Percentiles rank a stretch among this genome's conserved stretches.
phyloP scores from a whole-genome alignment of 352 stramenopile genomes.

The Halophytophthora polymorphica region DNA sequence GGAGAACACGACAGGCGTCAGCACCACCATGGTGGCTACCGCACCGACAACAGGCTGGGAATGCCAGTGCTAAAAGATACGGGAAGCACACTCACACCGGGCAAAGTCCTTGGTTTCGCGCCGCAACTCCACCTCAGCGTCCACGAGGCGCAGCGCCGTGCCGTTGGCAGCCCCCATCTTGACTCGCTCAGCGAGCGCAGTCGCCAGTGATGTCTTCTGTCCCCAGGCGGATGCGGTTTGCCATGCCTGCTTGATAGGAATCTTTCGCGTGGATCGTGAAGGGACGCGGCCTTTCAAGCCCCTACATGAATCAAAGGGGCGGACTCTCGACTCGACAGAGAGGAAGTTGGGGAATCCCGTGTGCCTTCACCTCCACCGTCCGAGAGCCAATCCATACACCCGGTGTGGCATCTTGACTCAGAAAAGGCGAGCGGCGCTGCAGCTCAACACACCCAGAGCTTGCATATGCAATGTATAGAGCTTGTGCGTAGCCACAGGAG shows the following conservation, averaged over 20 bases:
- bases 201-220: not conserved
- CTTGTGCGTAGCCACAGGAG: no score
- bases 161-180: slow-evolving; percentile 54
- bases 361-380: no score
- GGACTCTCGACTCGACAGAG: not conserved
- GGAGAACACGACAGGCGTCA: not conserved
- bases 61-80: no score
- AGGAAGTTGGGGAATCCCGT: no score
- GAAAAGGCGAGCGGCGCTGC: no score
- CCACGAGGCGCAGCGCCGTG: slow-evolving; percentile 46
- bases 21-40: no score
- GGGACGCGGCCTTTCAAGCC: slow-evolving; percentile 7
- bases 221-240: no score
- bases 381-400: not conserved
- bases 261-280: slow-evolving; percentile 6
- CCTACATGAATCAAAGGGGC: not conserved
- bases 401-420: not conserved
- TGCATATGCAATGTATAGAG: no score
- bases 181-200: no score
- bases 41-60: not conserved
- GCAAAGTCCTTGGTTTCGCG: slow-evolving; percentile 80
- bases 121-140: slow-evolving; percentile 59
- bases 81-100: slow-evolving; percentile 36
- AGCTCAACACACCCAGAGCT: no score
- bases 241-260: not conserved